A percentile compares a stretch with the other conserved stretches of the same genome.
Evolutionary conservation across 2,329 filamentous ascomycete species (phyloP).

Genomic region (Ceratocystis alfenasii): DNA sequence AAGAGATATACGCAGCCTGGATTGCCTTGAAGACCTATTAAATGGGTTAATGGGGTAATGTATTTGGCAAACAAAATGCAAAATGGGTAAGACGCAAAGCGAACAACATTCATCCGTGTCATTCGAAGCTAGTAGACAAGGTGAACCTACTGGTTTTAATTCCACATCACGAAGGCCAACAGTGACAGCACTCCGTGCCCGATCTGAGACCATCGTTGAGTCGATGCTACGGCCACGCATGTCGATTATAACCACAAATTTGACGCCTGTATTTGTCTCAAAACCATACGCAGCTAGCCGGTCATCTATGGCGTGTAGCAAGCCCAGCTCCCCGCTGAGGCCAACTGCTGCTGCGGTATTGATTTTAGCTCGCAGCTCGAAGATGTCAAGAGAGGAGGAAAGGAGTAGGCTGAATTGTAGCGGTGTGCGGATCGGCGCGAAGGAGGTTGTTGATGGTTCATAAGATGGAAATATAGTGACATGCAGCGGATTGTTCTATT

Average conservation of each 20-base stretch:
- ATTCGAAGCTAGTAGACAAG: neutral
- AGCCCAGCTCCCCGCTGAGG: conserved; percentile 71
- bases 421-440: conserved; percentile 51
- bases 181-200: conserved; percentile 31
- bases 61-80: neutral
- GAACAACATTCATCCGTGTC: conserved; percentile 31
- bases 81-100: neutral
- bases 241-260: conserved; percentile 82
- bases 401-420: conserved; percentile 87
- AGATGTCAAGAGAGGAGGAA: conserved; percentile 84
- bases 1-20: conserved; percentile 78
- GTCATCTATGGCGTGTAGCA: conserved; percentile 89
- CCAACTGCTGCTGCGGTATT: conserved; percentile 47
- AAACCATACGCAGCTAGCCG: conserved; percentile 87
- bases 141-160: conserved; percentile 51
- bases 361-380: conserved; percentile 68
- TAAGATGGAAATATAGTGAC: conserved; percentile 77
- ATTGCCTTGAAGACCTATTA: conserved; percentile 64
- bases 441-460: conserved; percentile 42
- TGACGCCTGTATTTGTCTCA: conserved; percentile 89
- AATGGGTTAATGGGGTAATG: neutral
- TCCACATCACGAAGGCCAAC: conserved; percentile 73
- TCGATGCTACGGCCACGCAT: conserved; percentile 59
- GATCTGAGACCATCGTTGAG: conserved; percentile 23
- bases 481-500: conserved; percentile 92